Conservation (phyloP, 2,329 filamentous ascomycete species). For the Xylogone sp. region DNA sequence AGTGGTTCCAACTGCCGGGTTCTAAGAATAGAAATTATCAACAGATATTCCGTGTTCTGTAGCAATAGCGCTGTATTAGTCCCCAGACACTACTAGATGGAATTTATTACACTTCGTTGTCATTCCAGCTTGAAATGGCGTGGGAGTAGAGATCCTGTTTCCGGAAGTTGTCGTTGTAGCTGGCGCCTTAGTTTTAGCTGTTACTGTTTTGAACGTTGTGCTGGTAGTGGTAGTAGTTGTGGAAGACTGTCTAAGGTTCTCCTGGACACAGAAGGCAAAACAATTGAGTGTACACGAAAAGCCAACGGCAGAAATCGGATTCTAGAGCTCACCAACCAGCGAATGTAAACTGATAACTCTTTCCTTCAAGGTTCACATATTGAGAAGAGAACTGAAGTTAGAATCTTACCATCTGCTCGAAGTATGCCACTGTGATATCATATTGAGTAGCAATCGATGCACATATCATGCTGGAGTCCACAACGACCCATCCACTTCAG, state of each 20-base stretch:
- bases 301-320: not conserved
- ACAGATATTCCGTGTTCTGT: slow-evolving; percentile 16
- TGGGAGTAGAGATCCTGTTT: slow-evolving; percentile 5
- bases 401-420: not conserved
- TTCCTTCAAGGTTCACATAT: not conserved
- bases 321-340: not conserved
- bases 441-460: not conserved
- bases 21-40: slow-evolving; percentile 21
- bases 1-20: slow-evolving; percentile 12
- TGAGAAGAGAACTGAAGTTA: not conserved
- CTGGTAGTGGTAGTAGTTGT: not conserved
- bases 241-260: not conserved
- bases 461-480: not conserved
- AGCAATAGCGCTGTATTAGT: slow-evolving; percentile 23
- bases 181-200: not conserved
- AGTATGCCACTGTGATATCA: not conserved
- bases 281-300: not conserved
- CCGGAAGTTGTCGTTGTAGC: slow-evolving; percentile 4
- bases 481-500: not conserved
- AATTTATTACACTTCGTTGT: slow-evolving; percentile 20
- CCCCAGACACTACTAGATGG: slow-evolving; percentile 16
- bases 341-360: not conserved
- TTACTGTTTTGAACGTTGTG: not conserved
- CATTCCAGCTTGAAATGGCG: slow-evolving; percentile 13
- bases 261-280: not conserved